A percentile compares a stretch with the other conserved stretches of the same genome.
phyloP scores from a whole-genome alignment of 371 early-diverging fungal species.

The Mucor sp. region DNA sequence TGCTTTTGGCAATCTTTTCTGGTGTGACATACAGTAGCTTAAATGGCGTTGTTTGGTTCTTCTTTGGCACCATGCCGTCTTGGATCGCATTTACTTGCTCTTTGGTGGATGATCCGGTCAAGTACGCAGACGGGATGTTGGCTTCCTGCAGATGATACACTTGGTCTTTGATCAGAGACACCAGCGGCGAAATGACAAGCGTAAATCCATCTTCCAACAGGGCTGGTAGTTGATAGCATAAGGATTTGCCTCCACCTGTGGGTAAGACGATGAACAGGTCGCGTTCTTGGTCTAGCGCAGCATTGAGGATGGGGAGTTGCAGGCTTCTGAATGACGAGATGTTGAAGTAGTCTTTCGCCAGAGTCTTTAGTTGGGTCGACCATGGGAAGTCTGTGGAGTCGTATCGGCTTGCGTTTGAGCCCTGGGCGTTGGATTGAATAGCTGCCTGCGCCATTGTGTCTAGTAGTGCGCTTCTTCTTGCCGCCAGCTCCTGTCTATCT shows the following conservation, averaged over 20 bases:
- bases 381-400: constrained; percentile 48
- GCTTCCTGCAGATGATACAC: constrained; percentile 72
- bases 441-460: constrained; percentile 7
- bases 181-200: constrained; percentile 82
- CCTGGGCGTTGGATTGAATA: neutral
- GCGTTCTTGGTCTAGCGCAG: constrained; percentile 64
- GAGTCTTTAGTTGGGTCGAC: constrained; percentile 40
- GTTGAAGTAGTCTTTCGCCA: constrained; percentile 48
- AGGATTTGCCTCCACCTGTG: constrained; percentile 90
- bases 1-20: constrained; percentile 80
- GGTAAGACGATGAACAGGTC: constrained; percentile 89
- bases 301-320: constrained; percentile 77
- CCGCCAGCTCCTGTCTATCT: constrained; percentile 4
- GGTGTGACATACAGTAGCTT: constrained; percentile 90
- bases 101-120: constrained; percentile 62
- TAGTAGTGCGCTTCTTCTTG: constrained; percentile 4
- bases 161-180: constrained; percentile 88
- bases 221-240: constrained; percentile 91
- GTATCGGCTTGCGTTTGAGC: constrained; percentile 23
- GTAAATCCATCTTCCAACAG: constrained; percentile 76
- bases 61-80: constrained; percentile 38
- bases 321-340: constrained; percentile 67
- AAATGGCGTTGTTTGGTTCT: constrained; percentile 28
- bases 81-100: constrained; percentile 56
- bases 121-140: constrained; percentile 67